Base-by-base conservation (phyloP, 768 basidiomycete genomes). In the Serendipita sp. region DNA sequence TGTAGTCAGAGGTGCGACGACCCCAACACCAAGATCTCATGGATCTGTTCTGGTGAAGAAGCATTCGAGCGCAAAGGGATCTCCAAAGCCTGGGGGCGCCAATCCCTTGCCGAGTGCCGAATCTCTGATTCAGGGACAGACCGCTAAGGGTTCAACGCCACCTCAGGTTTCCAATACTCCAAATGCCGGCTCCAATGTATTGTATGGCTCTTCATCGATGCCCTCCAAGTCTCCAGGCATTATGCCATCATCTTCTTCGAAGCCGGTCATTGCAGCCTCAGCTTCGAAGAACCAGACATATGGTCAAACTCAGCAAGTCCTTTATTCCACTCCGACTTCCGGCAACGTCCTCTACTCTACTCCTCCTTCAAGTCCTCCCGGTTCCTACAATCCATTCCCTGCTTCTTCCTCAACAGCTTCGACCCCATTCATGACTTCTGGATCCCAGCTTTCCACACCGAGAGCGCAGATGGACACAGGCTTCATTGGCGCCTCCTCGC, bases 31-130 rank as follows among this genome's bases (percentile, higher is more conserved):
- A n/a, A 10, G 56, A 11, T 5, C 28, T n/a, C 56, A 60, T 23
- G 56, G 56, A n/a, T 60, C 56, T 34, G 56, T 60, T 4, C 56
- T 60, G 10, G 56, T 60, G 28, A 60, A 60, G 36, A 60, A 60
- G 34, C 34, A 28, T 36, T 35, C 18, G 28, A 60, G 28, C 30
- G 34, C 34, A 36, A 60, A 60, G 56, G 34, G 4, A n/a, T 36
- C 18, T 11, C 56, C 56, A 23, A 36, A 60, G 8, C 28, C 56
- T 32, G 48, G 41, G 41, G 41, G 41, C 13, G 41, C 13, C 7
- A 41, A 41, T 13, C 48, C 48, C n/a, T 51, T 32, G n/a, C 48
- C 48, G n/a, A 51, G 41, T 41, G 41, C 13, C 5, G 41, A 41
- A 41, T 41, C 41, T 5, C 41, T 41, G 41, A 41, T 13, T 41